Evolutionary conservation across 2,329 filamentous ascomycete genomes (phyloP).

Genomic region (Alternaria sp.): DNA sequence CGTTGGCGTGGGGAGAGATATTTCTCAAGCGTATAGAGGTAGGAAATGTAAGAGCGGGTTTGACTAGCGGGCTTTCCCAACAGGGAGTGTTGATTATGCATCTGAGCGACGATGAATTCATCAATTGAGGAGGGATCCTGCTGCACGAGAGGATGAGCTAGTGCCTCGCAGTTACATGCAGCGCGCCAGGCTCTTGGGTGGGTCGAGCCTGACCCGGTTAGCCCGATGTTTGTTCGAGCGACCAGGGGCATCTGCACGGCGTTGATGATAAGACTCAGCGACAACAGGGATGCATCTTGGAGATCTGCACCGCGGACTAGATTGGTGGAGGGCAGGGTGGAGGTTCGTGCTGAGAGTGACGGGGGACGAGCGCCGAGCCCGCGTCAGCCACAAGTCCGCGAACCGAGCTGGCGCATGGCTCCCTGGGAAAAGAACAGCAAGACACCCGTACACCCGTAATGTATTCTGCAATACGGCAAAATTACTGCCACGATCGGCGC

Average conservation of each 20-base stretch:
- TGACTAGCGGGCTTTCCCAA: constrained; percentile 36
- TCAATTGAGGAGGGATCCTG: constrained; percentile 39
- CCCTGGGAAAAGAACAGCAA: constrained; percentile 15
- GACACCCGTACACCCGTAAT: constrained; percentile 28
- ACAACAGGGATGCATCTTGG: constrained; percentile 28
- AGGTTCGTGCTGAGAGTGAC: constrained; percentile 23
- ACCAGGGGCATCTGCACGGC: constrained; percentile 36
- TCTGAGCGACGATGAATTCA: constrained; percentile 44
- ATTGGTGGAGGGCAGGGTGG: constrained; percentile 16
- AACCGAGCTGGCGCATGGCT: constrained; percentile 23
- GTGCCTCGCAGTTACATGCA: constrained; percentile 44
- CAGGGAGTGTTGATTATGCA: constrained; percentile 41
- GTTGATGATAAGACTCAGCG: constrained; percentile 37
- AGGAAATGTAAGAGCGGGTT: constrained; percentile 27
- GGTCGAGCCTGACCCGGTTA: constrained; percentile 31
- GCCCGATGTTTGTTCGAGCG: constrained; percentile 27
- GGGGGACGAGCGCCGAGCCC: constrained; percentile 28
- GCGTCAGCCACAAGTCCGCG: constrained; percentile 33
- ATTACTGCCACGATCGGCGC: constrained; percentile 20
- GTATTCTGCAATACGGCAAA: constrained; percentile 34
- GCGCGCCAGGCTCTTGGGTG: constrained; percentile 43
- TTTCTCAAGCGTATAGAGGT: constrained; percentile 29
- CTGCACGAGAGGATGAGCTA: constrained; percentile 41
- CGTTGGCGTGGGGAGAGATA: constrained; percentile 16
- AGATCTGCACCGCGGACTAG: constrained; percentile 27